phyloP scores from a whole-genome alignment of 2,329 filamentous ascomycete species.

The Monosporascus sp. region DNA sequence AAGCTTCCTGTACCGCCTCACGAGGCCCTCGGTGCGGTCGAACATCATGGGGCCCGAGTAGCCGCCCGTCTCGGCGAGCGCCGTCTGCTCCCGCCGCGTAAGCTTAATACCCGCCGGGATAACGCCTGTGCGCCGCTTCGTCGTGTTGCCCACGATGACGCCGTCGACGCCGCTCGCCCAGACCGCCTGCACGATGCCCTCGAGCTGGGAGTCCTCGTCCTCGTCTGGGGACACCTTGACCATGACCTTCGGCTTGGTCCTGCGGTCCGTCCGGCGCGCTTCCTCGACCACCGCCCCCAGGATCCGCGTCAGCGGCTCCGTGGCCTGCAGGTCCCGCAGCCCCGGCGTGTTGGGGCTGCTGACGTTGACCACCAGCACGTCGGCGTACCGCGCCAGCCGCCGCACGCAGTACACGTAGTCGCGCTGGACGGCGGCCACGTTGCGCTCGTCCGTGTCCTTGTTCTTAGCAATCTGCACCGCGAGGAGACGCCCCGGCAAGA shows the following conservation, averaged over 20 bases:
- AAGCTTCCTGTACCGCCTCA: conserved; percentile 69
- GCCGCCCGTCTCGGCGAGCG: conserved; percentile 73
- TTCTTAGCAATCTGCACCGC: conserved; percentile 97
- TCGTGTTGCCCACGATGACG: conserved; percentile 96
- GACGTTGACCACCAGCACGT: conserved; percentile 96
- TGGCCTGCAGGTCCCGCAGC: conserved; percentile 77
- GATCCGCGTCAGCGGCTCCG: conserved; percentile 75
- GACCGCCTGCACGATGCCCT: conserved; percentile 82
- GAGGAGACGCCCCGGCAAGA: conserved; percentile 69
- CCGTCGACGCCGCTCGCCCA: conserved; percentile 83
- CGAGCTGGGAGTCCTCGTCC: conserved; percentile 76
- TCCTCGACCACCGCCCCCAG: conserved; percentile 77
- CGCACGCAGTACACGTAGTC: conserved; percentile 88
- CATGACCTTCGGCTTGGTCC: conserved; percentile 77
- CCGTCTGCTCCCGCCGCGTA: conserved; percentile 57
- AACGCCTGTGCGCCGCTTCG: conserved; percentile 70
- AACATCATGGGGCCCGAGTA: conserved; percentile 91
- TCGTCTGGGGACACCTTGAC: conserved; percentile 98
- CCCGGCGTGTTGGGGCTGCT: conserved; percentile 95
- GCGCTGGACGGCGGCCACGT: conserved; percentile 74
- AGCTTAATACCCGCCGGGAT: conserved; percentile 63
- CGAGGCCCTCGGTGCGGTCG: conserved; percentile 69
- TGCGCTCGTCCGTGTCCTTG: conserved; percentile 79
- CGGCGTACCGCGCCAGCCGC: conserved; percentile 78
- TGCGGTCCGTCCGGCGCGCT: conserved; percentile 62